Conservation (phyloP, 225 moss, liverwort and hornwort species). For the Anthoceros angustus region DNA sequence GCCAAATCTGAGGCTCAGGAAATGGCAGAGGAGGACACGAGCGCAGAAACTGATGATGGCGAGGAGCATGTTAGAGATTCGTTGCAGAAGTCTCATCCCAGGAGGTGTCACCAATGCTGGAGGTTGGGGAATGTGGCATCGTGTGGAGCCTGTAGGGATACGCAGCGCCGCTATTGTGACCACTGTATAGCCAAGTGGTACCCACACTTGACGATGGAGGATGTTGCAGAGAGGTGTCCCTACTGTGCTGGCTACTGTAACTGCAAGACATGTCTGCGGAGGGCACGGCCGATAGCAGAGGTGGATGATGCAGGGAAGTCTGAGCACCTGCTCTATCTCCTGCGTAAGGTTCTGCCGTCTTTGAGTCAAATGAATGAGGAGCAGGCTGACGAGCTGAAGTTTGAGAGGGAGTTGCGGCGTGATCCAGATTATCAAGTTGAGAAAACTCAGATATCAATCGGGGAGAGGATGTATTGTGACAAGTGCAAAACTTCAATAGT, state of each 20-base stretch:
- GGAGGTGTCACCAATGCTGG: slow-evolving; percentile 2
- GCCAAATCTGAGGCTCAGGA: background rate
- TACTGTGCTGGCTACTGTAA: slow-evolving; percentile 9
- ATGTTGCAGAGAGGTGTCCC: slow-evolving; percentile 7
- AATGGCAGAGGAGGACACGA: no score
- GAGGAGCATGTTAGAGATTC: background rate
- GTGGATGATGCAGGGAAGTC: slow-evolving; percentile 24
- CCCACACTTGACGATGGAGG: slow-evolving; percentile 2
- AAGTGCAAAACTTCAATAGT: slow-evolving; percentile 64
- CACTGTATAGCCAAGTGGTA: slow-evolving; percentile 2
- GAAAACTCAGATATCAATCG: background rate
- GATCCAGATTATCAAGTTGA: background rate
- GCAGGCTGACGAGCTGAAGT: slow-evolving; percentile 29
- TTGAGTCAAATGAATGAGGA: slow-evolving; percentile 40
- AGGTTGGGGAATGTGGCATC: background rate
- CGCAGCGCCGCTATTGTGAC: background rate
- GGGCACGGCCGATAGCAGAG: slow-evolving; percentile 14
- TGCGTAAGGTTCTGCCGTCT: slow-evolving; percentile 31
- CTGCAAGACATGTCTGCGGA: slow-evolving; percentile 11
- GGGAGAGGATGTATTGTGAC: slow-evolving; percentile 23
- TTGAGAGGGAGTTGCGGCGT: slow-evolving; percentile 36
- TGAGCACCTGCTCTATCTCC: slow-evolving; percentile 25
- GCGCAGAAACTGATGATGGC: no score
- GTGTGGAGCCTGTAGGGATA: background rate
- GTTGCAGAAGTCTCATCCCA: background rate